These are phyloP conservation scores for Baorangia bicolor DNA, from an alignment of 768 basidiomycete species.

Conservation along the genomic window DNA sequence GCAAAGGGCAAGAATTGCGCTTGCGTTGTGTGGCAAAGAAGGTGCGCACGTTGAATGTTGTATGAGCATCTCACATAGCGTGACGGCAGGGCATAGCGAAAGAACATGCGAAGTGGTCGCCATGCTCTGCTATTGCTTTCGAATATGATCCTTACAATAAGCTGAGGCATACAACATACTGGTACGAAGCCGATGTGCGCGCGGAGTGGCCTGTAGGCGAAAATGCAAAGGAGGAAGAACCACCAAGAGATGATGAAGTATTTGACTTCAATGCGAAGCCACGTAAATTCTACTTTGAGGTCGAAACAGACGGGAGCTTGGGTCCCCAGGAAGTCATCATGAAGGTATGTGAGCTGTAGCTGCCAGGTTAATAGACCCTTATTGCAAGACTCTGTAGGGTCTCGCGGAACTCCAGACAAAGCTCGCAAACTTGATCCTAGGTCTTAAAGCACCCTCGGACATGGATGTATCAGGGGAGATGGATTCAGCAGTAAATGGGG, in stretches of 20 bases:
- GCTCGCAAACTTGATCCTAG: conserved; percentile 75
- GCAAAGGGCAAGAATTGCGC: conserved; percentile 90
- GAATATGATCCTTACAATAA: conserved; percentile 99
- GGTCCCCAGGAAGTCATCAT: conserved; percentile 86
- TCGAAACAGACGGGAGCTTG: conserved; percentile 91
- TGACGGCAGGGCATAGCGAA: conserved; percentile 86
- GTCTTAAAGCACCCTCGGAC: conserved; percentile 64
- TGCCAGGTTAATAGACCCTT: background rate
- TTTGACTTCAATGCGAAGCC: conserved; percentile 92
- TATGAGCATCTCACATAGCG: background rate
- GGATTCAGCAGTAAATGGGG: conserved; percentile 31
- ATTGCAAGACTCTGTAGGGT: conserved; percentile 46
- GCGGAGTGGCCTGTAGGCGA: conserved; percentile 90
- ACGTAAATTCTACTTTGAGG: conserved; percentile 88
- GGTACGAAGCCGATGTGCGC: conserved; percentile 82
- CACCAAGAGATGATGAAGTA: conserved; percentile 71
- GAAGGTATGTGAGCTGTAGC: conserved; percentile 50
- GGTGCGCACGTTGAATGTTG: conserved; percentile 43
- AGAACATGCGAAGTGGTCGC: conserved; percentile 99
- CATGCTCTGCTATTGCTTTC: conserved; percentile 90
- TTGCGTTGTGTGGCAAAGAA: conserved; percentile 89
- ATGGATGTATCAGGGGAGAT: conserved; percentile 47
- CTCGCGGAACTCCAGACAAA: conserved; percentile 78
- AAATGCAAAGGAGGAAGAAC: conserved; percentile 83
- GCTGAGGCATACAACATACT: conserved; percentile 91